A percentile compares a stretch with the other conserved stretches of the same genome.
Evolutionary conservation across 768 basidiomycete species (phyloP).

Genomic region (Rhodotorula babjevae): DNA sequence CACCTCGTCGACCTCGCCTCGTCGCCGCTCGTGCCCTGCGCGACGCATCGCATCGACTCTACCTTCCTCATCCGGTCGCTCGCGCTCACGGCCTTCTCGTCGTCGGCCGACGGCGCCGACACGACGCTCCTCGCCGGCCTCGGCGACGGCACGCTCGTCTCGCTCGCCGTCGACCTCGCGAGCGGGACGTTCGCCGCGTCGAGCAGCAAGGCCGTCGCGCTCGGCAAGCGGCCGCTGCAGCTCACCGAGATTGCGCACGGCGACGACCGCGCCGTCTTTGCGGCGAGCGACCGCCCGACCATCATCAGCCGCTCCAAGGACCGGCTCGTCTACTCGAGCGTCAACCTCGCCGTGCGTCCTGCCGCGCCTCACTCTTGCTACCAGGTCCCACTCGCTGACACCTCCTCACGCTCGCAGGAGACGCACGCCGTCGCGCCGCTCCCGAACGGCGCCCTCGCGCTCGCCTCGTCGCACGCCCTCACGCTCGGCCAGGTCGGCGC

Average conservation of each 20-base stretch:
- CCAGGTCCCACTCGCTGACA: no score
- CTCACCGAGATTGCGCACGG: constrained; percentile 53
- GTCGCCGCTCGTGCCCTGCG: constrained; percentile 22
- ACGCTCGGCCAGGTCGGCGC: constrained; percentile 47
- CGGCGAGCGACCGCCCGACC: constrained; percentile 64
- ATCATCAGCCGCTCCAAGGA: constrained; percentile 64
- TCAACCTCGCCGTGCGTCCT: constrained; percentile 63
- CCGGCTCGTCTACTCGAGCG: constrained; percentile 61
- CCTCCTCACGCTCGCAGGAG: no score
- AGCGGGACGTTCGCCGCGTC: constrained; percentile 43
- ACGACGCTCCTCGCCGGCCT: constrained; percentile 62
- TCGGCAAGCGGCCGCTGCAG: constrained; percentile 65
- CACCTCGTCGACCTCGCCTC: constrained; percentile 55
- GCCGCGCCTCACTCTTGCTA: background rate
- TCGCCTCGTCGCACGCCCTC: constrained; percentile 44
- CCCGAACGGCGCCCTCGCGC: constrained; percentile 52
- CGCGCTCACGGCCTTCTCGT: constrained; percentile 56
- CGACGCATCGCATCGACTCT: constrained; percentile 48
- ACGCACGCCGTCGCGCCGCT: constrained; percentile 53
- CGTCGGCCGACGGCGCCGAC: constrained; percentile 41
- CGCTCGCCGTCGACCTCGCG: constrained; percentile 52
- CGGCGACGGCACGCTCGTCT: constrained; percentile 66
- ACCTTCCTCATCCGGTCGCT: constrained; percentile 50
- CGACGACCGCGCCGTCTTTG: constrained; percentile 59
- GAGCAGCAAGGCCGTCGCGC: constrained; percentile 56